Percentiles rank a stretch among this genome's conserved stretches.
phyloP scores from a whole-genome alignment of 805 yeast genomes.

The Ogataea salicorniae region DNA sequence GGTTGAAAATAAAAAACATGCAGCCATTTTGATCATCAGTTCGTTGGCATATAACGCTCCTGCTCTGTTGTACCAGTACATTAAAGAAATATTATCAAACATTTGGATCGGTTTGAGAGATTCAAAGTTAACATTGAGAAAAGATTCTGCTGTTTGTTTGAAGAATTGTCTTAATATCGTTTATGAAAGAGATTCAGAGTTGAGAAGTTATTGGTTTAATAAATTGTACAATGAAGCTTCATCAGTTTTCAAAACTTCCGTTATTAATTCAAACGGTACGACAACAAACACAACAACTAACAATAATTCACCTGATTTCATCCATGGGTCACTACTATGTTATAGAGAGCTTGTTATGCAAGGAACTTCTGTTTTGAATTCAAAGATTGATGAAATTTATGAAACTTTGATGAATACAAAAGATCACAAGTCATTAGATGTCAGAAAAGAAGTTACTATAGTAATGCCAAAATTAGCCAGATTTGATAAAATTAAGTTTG shows the following conservation, averaged over 20 bases:
- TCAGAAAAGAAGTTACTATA: constrained; percentile 79
- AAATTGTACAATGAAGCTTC: constrained; percentile 40
- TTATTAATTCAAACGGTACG: neutral
- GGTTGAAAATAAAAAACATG: constrained; percentile 82
- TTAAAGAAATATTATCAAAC: constrained; percentile 71
- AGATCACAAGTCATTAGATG: constrained; percentile 69
- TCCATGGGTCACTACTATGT: constrained; percentile 85
- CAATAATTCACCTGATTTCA: constrained; percentile 48
- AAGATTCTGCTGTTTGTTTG: constrained; percentile 79
- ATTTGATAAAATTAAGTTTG: constrained; percentile 70
- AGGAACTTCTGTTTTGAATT: constrained; percentile 67
- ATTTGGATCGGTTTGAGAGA: constrained; percentile 89
- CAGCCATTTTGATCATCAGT: constrained; percentile 77
- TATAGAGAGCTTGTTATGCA: constrained; percentile 70
- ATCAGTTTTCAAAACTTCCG: constrained; percentile 21
- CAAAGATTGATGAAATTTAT: constrained; percentile 71
- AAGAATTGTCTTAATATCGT: constrained; percentile 75
- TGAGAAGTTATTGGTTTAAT: constrained; percentile 72
- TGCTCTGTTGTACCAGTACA: constrained; percentile 70
- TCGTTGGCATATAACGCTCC: constrained; percentile 87
- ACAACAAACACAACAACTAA: constrained; percentile 4
- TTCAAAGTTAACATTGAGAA: constrained; percentile 64
- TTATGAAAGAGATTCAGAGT: constrained; percentile 66
- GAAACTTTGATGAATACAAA: constrained; percentile 68
- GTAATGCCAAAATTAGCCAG: constrained; percentile 80